A percentile compares a stretch with the other conserved stretches of the same genome.
Evolutionary conservation across 2,329 filamentous ascomycete species (phyloP).

Genomic region (Trichophaea hybrida): DNA sequence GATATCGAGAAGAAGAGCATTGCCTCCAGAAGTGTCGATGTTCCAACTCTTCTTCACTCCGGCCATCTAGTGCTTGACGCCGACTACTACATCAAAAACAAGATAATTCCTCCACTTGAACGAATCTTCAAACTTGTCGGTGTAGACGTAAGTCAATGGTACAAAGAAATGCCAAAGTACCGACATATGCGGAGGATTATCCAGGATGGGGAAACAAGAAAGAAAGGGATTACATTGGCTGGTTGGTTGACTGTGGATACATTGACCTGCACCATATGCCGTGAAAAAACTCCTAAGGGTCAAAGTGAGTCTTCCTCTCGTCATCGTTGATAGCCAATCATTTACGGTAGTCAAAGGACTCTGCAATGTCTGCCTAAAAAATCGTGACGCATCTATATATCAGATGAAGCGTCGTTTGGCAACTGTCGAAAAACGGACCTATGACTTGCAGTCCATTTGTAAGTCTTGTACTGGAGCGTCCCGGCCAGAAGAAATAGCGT

Average conservation of each 20-base stretch:
- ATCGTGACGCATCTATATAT: conserved; percentile 47
- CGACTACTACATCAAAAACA: conserved; percentile 95
- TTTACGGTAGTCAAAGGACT: conserved; percentile 31
- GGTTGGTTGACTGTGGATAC: neutral
- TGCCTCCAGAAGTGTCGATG: conserved; percentile 78
- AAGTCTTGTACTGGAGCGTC: conserved; percentile 62
- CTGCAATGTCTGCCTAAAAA: conserved; percentile 43
- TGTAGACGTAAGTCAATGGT: conserved; percentile 81
- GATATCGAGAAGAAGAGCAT: conserved; percentile 64
- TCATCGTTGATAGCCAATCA: neutral
- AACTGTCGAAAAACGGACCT: conserved; percentile 47
- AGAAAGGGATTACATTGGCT: conserved; percentile 28
- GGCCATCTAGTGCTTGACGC: conserved; percentile 71
- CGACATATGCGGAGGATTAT: conserved; percentile 53
- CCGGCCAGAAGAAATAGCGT: conserved; percentile 62
- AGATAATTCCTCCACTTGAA: conserved; percentile 84
- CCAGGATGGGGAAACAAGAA: neutral
- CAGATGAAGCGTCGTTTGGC: conserved; percentile 48
- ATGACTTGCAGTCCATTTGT: conserved; percentile 57
- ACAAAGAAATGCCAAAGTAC: conserved; percentile 89
- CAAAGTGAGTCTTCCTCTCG: conserved; percentile 31
- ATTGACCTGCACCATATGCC: neutral
- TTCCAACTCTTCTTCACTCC: conserved; percentile 64
- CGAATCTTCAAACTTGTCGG: conserved; percentile 94
- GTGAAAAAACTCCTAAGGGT: conserved; percentile 21